A percentile compares a stretch with the other conserved stretches of the same genome.
Evolutionary conservation across 1,284 basidiomycete species (phyloP).

Genomic region (Sanghuangporus baumii): DNA sequence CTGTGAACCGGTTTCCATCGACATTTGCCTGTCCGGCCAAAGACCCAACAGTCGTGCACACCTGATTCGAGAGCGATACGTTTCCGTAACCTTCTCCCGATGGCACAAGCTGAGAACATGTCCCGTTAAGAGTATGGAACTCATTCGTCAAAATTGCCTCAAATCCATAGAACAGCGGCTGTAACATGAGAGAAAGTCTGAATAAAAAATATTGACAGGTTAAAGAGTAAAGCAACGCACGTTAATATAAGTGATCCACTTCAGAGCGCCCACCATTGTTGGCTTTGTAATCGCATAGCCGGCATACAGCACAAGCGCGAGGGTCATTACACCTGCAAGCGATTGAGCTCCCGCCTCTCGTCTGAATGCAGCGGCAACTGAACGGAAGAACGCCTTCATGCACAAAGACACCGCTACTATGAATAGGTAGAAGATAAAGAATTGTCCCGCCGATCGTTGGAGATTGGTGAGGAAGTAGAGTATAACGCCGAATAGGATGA

Average conservation of each 20-base stretch:
- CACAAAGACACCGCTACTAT: conserved; percentile 36
- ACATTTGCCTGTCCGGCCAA: conserved; percentile 21
- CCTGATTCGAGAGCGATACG: conserved; percentile 28
- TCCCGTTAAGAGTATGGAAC: conserved; percentile 41
- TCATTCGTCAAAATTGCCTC: conserved; percentile 49
- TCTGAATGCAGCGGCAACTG: conserved; percentile 42
- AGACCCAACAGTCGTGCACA: conserved; percentile 24
- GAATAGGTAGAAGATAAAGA: conserved; percentile 51
- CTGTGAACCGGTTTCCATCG: conserved; percentile 32
- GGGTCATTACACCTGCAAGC: conserved; percentile 45
- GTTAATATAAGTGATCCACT: conserved; percentile 46
- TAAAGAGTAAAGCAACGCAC: conserved; percentile 23
- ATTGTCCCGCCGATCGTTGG: conserved; percentile 45
- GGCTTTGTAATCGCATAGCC: conserved; percentile 29
- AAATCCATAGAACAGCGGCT: conserved; percentile 43
- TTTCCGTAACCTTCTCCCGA: conserved; percentile 41
- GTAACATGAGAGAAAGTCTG: conserved; percentile 8
- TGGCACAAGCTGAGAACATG: conserved; percentile 40
- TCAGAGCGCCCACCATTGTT: conserved; percentile 31
- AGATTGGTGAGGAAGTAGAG: conserved; percentile 65
- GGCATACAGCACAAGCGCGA: conserved; percentile 45
- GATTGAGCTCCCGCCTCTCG: conserved; percentile 39
- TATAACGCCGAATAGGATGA: conserved; percentile 46
- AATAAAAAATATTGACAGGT: conserved; percentile 21
- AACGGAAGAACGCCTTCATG: conserved; percentile 52